Base-by-base conservation (phyloP, 2,329 filamentous ascomycete species). In the Ophiostoma novo-ulmi region DNA sequence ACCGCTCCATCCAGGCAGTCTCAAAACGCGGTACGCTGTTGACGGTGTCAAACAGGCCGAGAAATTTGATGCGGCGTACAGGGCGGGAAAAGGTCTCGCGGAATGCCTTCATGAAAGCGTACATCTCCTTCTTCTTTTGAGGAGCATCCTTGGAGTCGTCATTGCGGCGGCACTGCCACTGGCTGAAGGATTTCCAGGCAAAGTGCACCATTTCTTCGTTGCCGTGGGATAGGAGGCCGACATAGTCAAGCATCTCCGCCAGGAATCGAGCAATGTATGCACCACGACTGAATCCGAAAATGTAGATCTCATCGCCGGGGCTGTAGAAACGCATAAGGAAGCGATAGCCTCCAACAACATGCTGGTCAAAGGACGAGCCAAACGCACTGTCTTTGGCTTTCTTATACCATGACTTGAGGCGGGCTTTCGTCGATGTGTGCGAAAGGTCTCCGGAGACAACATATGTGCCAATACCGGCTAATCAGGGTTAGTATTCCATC, bases 171-270 rank as follows among this genome's bases (percentile, higher is more conserved):
- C 84, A 84, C 76, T 92, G 89, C 89, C 89, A 93, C 76, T 89
- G 87, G 8, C 89, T 85, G 75, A 93, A 93, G 0, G 90, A 89
- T 77, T 91, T 93, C 91, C 92, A 95, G 0, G 91, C 92, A 77
- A 96, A 96, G 4, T 85, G 84, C 69, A 92, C 88, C 88, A 95
- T 90, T 75, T 95, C 92, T 76, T 96, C 91, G 75, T 96, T 96
- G 13, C 92, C 92, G 69, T 91, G 89, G 14, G 89, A 90, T 17
- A 96, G 82, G 0, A 96, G 82, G 1, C 93, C 92, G 70, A 95
- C 88, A 74, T 91, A 89, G 76, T 95, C 91, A 7, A 95, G 84
- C 92, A 94, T 94, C 76, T 95, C 91, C 0, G 92, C 91, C 0
- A 93, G 80, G 75, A 92, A 92, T 2, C 90, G 86, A 0, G 90